Conservation (phyloP, 495 filamentous ascomycete species). For the Sporormia fimetaria region DNA sequence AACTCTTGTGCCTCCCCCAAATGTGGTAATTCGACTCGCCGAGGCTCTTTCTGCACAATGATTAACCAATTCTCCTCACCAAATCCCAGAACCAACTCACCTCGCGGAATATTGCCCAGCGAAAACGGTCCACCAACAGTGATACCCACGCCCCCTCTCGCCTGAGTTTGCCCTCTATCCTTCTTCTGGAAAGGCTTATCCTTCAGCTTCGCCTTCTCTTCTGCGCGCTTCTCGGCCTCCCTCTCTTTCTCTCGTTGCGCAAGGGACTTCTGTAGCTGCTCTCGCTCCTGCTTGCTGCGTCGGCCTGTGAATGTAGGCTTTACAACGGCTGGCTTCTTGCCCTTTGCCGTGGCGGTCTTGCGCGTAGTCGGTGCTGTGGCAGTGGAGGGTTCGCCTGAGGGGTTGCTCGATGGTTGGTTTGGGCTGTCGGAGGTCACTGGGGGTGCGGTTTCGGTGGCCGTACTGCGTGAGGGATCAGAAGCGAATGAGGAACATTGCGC, state of each 20-base stretch:
- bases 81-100: constrained; percentile 4
- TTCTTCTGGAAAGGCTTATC: too few relatives aligned
- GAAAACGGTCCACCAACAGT: constrained; percentile 28
- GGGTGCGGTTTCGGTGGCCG: background rate
- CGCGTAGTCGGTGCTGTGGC: background rate
- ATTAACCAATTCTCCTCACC: constrained; percentile 1
- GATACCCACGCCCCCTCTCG: constrained; percentile 16
- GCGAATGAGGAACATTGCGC: background rate
- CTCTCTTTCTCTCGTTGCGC: constrained; percentile 16
- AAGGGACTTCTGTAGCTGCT: constrained; percentile 18
- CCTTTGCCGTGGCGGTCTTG: constrained; percentile 6
- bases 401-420: background rate
- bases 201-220: constrained; percentile 7
- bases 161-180: constrained; percentile 7
- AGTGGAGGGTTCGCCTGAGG: background rate
- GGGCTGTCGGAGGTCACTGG: background rate
- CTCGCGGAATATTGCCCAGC: constrained; percentile 12
- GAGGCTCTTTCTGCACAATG: background rate
- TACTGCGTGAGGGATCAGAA: background rate
- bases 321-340: constrained; percentile 5
- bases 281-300: constrained; percentile 26
- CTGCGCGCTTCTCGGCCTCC: constrained; percentile 9
- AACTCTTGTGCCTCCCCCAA: too few relatives aligned
- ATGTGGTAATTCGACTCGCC: constrained; percentile 2
- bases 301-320: constrained; percentile 20